Evolutionary conservation across 345 rosid species (phyloP).

Genomic region (Eucalyptus erythrocorys): DNA sequence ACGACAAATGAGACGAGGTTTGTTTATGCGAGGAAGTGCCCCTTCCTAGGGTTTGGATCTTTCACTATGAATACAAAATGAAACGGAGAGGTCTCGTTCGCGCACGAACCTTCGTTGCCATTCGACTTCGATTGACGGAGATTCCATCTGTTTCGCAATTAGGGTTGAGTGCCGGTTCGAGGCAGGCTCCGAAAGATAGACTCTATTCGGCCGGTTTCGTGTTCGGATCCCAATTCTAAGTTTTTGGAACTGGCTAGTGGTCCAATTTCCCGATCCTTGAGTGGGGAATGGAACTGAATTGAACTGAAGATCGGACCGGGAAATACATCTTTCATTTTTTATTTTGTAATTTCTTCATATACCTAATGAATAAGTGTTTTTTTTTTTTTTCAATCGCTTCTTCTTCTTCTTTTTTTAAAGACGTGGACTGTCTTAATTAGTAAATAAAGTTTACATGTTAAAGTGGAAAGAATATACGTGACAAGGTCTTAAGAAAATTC

Average conservation of each 20-base stretch:
- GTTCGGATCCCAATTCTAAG: not conserved
- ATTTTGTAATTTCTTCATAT: not conserved
- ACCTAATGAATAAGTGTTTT: not conserved
- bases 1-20: not conserved
- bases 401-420: not conserved
- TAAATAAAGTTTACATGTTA: not conserved
- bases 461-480: not conserved
- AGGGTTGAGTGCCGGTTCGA: accelerated
- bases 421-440: not conserved
- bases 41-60: too few species aligned
- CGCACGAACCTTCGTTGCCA: not conserved
- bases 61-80: not conserved
- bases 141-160: accelerated
- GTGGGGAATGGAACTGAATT: accelerated
- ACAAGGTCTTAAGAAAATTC: not conserved
- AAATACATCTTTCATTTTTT: not conserved
- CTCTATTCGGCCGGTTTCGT: accelerated
- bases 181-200: accelerated
- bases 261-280: accelerated
- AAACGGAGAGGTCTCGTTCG: not conserved
- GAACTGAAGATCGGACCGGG: accelerated
- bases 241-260: accelerated
- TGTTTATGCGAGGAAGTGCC: too few species aligned
- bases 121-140: not conserved
- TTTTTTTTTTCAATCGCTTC: too few species aligned